Evolutionary conservation across 2,329 filamentous ascomycete species (phyloP).

Genomic region (Curvularia sp.): DNA sequence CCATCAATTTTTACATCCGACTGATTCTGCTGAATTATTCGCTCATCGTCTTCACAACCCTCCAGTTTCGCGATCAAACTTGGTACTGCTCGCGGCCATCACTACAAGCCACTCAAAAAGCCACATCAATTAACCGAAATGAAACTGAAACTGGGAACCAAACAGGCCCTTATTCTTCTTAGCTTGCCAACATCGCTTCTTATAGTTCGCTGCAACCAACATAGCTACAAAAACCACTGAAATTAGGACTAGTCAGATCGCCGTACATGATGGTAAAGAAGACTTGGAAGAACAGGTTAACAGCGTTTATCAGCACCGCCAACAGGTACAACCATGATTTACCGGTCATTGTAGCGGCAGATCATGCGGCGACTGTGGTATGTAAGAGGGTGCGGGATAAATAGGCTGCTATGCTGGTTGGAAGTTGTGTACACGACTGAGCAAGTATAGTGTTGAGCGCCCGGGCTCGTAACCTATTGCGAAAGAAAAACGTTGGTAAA

Average conservation of each 20-base stretch:
- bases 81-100: no score
- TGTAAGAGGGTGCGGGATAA: constrained; percentile 15
- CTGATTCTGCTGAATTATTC: neutral
- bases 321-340: constrained; percentile 98
- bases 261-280: constrained; percentile 99
- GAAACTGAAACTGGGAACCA: no score
- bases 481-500: no score
- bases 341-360: constrained; percentile 77
- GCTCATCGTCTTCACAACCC: no score
- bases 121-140: no score
- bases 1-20: neutral
- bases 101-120: no score
- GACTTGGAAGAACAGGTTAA: constrained; percentile 99
- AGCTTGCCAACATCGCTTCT: neutral
- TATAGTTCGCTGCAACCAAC: neutral
- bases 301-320: constrained; percentile 98
- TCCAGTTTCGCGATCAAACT: no score
- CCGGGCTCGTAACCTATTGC: no score
- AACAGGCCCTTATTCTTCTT: neutral
- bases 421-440: constrained; percentile 20
- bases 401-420: constrained; percentile 20
- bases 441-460: constrained; percentile 5
- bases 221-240: neutral
- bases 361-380: constrained; percentile 29
- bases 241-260: no score